phyloP scores from a whole-genome alignment of 352 stramenopile species.

The Albugo laibachii region DNA sequence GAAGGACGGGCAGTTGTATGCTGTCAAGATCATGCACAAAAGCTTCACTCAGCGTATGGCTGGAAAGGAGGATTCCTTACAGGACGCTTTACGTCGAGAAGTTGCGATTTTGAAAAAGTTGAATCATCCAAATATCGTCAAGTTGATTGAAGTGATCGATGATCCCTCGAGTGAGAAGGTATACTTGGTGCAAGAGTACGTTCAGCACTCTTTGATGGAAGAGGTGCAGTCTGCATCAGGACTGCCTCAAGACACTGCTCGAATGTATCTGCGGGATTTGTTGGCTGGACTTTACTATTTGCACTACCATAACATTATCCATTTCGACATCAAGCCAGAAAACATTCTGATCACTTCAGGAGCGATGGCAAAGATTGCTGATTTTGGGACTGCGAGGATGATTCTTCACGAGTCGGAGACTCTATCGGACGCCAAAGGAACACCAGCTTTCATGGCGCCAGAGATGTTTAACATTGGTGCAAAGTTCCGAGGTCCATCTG shows the following conservation, averaged over 20 bases:
- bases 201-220: slow-evolving; percentile 84
- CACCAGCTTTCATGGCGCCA: slow-evolving; percentile 79
- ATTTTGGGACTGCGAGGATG: slow-evolving; percentile 80
- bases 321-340: slow-evolving; percentile 84
- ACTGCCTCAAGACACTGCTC: slow-evolving; percentile 37
- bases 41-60: slow-evolving; percentile 78
- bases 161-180: slow-evolving; percentile 87
- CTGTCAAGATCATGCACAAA: slow-evolving; percentile 82
- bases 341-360: slow-evolving; percentile 76
- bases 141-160: slow-evolving; percentile 89
- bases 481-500: slow-evolving; percentile 65
- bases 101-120: slow-evolving; percentile 95
- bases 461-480: slow-evolving; percentile 83
- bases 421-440: slow-evolving; percentile 65
- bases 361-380: slow-evolving; percentile 74
- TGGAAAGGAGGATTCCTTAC: slow-evolving; percentile 66
- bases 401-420: slow-evolving; percentile 81
- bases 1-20: slow-evolving; percentile 65
- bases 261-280: slow-evolving; percentile 82
- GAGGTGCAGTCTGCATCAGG: slow-evolving; percentile 38
- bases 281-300: slow-evolving; percentile 80
- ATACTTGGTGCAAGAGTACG: slow-evolving; percentile 90
- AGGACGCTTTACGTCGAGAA: slow-evolving; percentile 72
- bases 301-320: slow-evolving; percentile 86
- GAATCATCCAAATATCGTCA: slow-evolving; percentile 84